A percentile compares a stretch with the other conserved stretches of the same genome.
These are phyloP conservation scores for Colletotrichum cordylinicola DNA, from an alignment of 2,329 filamentous ascomycete species.

Conservation along the genomic window DNA sequence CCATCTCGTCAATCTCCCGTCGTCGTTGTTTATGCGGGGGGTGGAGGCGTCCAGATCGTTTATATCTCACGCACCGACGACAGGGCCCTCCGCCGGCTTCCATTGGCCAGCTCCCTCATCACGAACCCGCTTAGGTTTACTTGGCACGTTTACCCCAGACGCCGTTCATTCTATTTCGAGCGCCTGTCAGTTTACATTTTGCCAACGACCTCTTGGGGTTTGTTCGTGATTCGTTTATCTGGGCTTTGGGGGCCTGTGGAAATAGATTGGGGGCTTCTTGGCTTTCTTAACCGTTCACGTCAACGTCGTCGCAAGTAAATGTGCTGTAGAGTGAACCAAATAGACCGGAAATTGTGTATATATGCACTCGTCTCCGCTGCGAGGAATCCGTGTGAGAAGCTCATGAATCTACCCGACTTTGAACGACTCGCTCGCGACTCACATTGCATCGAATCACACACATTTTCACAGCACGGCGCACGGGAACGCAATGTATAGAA, in stretches of 20 bases:
- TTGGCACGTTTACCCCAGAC: neutral
- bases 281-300: neutral
- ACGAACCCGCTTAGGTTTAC: neutral
- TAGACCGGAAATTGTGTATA: constrained; percentile 11
- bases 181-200: neutral
- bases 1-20: neutral
- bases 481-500: neutral
- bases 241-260: neutral
- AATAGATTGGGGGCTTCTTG: neutral
- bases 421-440: neutral
- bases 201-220: neutral
- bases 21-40: neutral
- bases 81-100: neutral
- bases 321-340: neutral
- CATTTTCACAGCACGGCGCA: neutral
- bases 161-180: neutral
- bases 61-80: neutral
- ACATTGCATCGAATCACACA: neutral
- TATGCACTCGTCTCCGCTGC: neutral
- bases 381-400: neutral
- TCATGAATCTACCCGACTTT: neutral
- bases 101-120: neutral
- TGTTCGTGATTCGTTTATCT: neutral
- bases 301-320: neutral
- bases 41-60: neutral